Base-by-base conservation (phyloP, 164 flowering plant genomes). In the Houttuynia cordata region DNA sequence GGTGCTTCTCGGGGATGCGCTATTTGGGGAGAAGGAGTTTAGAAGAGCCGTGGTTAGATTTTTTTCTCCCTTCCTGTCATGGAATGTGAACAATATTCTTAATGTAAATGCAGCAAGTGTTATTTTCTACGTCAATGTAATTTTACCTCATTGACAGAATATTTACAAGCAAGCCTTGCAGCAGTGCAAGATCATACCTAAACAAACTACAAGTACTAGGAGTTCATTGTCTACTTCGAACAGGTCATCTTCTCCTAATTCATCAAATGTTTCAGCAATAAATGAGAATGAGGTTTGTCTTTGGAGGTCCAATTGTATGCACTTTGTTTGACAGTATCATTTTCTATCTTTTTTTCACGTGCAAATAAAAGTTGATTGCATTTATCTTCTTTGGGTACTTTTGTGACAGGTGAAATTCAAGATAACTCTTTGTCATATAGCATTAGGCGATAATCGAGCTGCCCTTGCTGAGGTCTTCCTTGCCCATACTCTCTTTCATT, bases 101-200 rank as follows among this genome's bases (percentile, higher is more conserved):
- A 45, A 22, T 40, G 4, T 58, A 22, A 41, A 6, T 53, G 51
- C 21, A 18, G 6, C 15, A 15, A 54, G 5, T 54, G 24, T 21
- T 24, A 23, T 54, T 0, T 54, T 54, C 17, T 10, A 19, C 18
- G 22, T 15, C 15, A 34, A 39, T 8, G 66, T 20, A 34, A 37
- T n/a, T 37, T 9, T 34, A 24, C 22, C 34, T 34, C 20, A 30
- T 37, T 65, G 50, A 39, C 79, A 90, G 99, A 81, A 84, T 65
- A 71, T 66, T 37, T 93, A 85, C 75, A 93, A 84, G 81, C 88
- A 90, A 81, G 92, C 89, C n/a, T 72, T 90, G 83, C 97, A 90
- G 52, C 79, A 74, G 66, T 77, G 81, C 76, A 90, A 82, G 79
- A 79, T 80, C 42, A 67, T 71, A 64, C 92, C 97, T 12, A 93